Evolutionary conservation across 257 asterid genomes (phyloP).

Genomic region (Datura wrightii): DNA sequence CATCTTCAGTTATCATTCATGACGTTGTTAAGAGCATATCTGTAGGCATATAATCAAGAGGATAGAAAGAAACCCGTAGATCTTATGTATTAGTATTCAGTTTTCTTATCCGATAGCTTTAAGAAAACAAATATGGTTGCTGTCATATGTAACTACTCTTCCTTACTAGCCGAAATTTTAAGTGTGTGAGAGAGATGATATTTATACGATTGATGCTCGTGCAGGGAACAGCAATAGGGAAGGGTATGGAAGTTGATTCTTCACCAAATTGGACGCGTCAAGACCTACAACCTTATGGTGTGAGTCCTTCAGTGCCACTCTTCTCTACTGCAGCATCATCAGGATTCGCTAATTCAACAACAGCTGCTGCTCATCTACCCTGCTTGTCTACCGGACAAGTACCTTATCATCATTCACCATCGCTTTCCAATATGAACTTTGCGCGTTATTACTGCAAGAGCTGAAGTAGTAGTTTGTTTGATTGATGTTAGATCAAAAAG

Average conservation of each 20-base stretch:
- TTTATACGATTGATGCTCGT: not conserved
- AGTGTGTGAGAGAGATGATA: not conserved
- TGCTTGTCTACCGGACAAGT: constrained; percentile 39
- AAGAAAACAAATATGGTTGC: not conserved
- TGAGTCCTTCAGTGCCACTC: constrained; percentile 51
- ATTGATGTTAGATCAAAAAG: constrained; percentile 27
- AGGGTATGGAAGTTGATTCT: constrained; percentile 53
- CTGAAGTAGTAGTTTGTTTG: constrained; percentile 38
- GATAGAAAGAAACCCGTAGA: not conserved
- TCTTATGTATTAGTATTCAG: not conserved
- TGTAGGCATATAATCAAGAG: not conserved
- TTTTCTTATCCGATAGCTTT: not conserved
- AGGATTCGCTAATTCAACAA: constrained; percentile 84
- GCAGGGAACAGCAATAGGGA: constrained; percentile 78
- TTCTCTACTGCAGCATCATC: constrained; percentile 99
- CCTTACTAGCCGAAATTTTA: not conserved
- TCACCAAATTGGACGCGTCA: constrained; percentile 56
- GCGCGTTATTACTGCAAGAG: constrained; percentile 48
- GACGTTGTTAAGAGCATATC: not conserved
- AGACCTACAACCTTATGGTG: constrained; percentile 39
- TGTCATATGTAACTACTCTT: not conserved
- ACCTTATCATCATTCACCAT: constrained; percentile 48
- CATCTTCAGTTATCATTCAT: not conserved
- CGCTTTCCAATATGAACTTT: constrained; percentile 46
- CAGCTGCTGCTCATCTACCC: constrained; percentile 53